Conservation (phyloP, 352 stramenopile genomes). For the Blastocystis sp. region DNA sequence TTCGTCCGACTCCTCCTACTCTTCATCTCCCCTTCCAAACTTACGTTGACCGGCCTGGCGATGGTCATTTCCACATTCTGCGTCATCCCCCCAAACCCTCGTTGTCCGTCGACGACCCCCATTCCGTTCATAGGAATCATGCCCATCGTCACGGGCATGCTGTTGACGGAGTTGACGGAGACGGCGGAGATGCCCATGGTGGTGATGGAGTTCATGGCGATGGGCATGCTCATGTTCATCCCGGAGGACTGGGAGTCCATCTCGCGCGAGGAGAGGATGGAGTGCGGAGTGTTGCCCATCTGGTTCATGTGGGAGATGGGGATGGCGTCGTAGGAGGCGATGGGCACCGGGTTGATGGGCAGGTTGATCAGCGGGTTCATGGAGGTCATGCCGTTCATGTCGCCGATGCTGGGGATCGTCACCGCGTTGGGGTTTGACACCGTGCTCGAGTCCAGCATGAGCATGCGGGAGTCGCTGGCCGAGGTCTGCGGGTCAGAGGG, state of each 20-base stretch:
- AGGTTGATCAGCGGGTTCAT: neutral
- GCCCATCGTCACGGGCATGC: neutral
- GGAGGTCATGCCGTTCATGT: neutral
- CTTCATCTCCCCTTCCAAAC: neutral
- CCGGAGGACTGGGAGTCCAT: neutral
- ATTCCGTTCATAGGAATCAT: slow-evolving; percentile 7
- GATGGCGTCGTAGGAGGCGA: neutral
- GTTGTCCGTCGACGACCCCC: neutral
- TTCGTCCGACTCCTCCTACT: neutral
- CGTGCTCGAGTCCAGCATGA: neutral
- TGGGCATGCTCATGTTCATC: neutral
- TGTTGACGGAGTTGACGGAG: neutral
- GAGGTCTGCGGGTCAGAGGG: neutral
- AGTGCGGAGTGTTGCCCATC: neutral
- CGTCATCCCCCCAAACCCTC: neutral
- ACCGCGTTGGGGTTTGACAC: neutral
- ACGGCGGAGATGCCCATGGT: neutral
- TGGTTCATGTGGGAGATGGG: slow-evolving; percentile 3
- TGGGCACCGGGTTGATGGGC: neutral
- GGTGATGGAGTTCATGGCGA: neutral
- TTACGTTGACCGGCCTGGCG: neutral
- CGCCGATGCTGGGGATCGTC: slow-evolving; percentile 8
- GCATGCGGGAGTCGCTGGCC: neutral
- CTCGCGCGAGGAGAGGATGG: neutral
- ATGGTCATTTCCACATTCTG: neutral